Evolutionary conservation across 495 filamentous ascomycete species (phyloP).

Genomic region (Glonium stellatum): DNA sequence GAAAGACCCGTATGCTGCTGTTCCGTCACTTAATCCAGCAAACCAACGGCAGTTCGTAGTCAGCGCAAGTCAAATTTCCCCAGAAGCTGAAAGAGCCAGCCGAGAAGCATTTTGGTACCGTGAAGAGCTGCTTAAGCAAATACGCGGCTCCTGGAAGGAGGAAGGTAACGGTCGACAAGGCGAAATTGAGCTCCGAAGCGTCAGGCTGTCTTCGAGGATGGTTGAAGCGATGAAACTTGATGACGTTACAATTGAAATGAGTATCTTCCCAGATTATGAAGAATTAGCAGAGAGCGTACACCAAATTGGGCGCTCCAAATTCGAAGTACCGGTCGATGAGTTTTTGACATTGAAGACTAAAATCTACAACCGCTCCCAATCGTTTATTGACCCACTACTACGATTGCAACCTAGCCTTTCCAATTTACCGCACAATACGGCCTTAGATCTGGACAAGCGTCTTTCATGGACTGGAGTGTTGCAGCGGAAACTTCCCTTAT

Average conservation of each 20-base stretch:
- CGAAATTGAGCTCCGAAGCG: constrained; percentile 63
- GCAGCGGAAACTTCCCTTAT: constrained; percentile 50
- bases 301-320: constrained; percentile 46
- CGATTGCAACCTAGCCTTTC: constrained; percentile 70
- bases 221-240: constrained; percentile 76
- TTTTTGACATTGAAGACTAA: constrained; percentile 63
- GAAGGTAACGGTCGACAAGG: constrained; percentile 52
- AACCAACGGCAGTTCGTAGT: constrained; percentile 83
- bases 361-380: constrained; percentile 62
- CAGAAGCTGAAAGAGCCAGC: constrained; percentile 68
- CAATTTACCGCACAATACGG: constrained; percentile 63
- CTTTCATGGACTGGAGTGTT: constrained; percentile 78
- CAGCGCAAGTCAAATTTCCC: constrained; percentile 66
- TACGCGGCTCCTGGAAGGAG: constrained; percentile 68
- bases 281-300: constrained; percentile 24
- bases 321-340: constrained; percentile 56
- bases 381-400: constrained; percentile 64
- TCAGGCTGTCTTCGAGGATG: constrained; percentile 71
- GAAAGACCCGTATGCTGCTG: constrained; percentile 64
- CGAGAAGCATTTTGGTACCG: constrained; percentile 92
- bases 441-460: constrained; percentile 76
- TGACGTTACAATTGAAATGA: constrained; percentile 65
- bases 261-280: constrained; percentile 34
- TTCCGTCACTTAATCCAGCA: constrained; percentile 71
- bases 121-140: constrained; percentile 66